Evolutionary conservation across 2,329 filamentous ascomycete genomes (phyloP).

Genomic region (Talaromyces sp.): DNA sequence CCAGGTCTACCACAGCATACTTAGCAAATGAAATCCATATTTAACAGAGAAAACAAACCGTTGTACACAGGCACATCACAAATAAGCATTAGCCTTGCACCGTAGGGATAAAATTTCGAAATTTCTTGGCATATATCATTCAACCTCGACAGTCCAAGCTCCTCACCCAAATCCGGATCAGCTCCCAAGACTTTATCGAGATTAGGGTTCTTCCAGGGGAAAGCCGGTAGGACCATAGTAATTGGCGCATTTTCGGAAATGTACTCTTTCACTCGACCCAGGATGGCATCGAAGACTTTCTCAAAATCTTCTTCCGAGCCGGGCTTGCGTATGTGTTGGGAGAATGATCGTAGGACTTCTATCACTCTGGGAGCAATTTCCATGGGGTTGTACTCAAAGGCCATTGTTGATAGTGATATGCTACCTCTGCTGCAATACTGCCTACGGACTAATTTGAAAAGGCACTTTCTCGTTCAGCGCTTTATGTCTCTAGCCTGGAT

Average conservation of each 20-base stretch:
- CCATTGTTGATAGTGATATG: background rate
- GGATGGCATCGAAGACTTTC: conserved; percentile 2
- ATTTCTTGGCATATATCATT: conserved; percentile 42
- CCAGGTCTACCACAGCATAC: conserved; percentile 41
- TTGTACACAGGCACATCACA: conserved; percentile 12
- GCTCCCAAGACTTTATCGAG: conserved; percentile 34
- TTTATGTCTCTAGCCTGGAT: background rate
- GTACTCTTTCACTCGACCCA: background rate
- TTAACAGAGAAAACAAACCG: background rate
- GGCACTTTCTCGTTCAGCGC: background rate
- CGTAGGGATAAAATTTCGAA: conserved; percentile 38
- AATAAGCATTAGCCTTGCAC: conserved; percentile 25
- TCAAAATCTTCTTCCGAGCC: conserved; percentile 10
- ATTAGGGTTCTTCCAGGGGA: conserved; percentile 33
- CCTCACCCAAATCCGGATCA: conserved; percentile 43
- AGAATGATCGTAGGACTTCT: background rate
- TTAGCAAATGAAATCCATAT: background rate
- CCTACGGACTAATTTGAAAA: background rate
- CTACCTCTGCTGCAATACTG: background rate
- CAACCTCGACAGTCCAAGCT: conserved; percentile 41
- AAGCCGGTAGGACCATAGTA: conserved; percentile 30
- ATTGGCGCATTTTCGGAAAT: conserved; percentile 8
- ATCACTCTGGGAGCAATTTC: conserved; percentile 2
- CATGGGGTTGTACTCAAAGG: conserved; percentile 2
- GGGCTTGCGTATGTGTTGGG: conserved; percentile 2